These are phyloP conservation scores for Neonectria hederae DNA, from an alignment of 2,329 filamentous ascomycete genomes.

Conservation along the genomic window DNA sequence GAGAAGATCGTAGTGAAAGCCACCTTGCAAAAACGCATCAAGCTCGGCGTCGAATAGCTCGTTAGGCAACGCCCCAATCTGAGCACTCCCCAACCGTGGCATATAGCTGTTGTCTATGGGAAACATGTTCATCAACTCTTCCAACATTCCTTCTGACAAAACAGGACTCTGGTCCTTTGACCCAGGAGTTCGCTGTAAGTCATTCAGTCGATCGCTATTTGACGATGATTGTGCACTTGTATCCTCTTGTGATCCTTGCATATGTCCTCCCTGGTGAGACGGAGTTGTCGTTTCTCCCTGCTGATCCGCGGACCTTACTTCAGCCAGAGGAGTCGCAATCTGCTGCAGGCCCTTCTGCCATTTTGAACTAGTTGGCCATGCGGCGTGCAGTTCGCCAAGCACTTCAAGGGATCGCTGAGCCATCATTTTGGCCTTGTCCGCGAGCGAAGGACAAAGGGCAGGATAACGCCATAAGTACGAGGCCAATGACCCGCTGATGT, in stretches of 20 bases:
- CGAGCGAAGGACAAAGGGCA: constrained; percentile 39
- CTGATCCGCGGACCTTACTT: constrained; percentile 9
- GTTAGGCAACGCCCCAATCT: neutral
- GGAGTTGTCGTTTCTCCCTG: neutral
- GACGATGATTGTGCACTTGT: neutral
- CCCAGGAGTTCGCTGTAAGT: neutral
- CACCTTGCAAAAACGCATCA: constrained; percentile 27
- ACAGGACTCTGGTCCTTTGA: neutral
- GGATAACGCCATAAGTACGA: constrained; percentile 45
- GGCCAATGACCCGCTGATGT: constrained; percentile 52
- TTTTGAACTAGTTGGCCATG: constrained; percentile 39
- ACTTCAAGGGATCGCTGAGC: constrained; percentile 38
- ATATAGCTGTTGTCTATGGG: constrained; percentile 4
- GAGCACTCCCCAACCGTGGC: constrained; percentile 5
- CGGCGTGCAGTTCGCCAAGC: constrained; percentile 37
- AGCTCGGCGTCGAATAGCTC: constrained; percentile 27
- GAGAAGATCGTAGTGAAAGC: constrained; percentile 26
- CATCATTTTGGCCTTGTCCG: constrained; percentile 40
- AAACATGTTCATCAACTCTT: constrained; percentile 18
- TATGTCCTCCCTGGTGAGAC: neutral
- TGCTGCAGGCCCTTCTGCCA: constrained; percentile 35
- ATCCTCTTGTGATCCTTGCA: neutral
- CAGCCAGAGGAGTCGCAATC: constrained; percentile 30
- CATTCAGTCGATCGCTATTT: too few species aligned
- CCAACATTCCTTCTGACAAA: constrained; percentile 16